Percentiles rank a stretch among this genome's conserved stretches.
These are phyloP conservation scores for Scenedesmus sp. DNA, from an alignment of 163 green algal species.

Conservation along the genomic window DNA sequence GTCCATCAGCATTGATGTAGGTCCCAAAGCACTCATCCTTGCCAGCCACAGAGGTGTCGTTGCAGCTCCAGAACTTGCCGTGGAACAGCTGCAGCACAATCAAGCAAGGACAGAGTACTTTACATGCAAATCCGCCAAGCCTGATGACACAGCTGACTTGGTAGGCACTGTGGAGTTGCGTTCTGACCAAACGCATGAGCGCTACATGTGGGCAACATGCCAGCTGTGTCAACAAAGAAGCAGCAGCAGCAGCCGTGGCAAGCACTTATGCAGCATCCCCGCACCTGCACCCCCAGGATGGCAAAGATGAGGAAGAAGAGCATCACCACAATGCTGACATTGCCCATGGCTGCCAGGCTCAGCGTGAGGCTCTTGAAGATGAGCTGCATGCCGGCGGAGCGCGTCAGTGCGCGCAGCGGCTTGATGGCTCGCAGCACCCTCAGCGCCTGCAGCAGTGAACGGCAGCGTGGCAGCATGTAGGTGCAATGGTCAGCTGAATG, in stretches of 20 bases:
- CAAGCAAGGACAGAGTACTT: slow-evolving; percentile 69
- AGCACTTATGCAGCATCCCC: background rate
- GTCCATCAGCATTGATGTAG: slow-evolving; percentile 53
- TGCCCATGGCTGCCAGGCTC: slow-evolving; percentile 82
- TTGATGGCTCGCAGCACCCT: slow-evolving; percentile 82
- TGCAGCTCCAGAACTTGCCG: slow-evolving; percentile 75
- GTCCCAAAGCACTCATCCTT: slow-evolving; percentile 66
- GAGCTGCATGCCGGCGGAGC: slow-evolving; percentile 79
- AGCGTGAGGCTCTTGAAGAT: slow-evolving; percentile 82
- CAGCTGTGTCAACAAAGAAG: background rate
- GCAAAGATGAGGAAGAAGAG: slow-evolving; percentile 89
- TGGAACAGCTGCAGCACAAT: slow-evolving; percentile 72
- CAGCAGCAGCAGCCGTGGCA: background rate
- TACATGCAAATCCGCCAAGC: background rate
- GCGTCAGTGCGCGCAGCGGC: slow-evolving; percentile 80
- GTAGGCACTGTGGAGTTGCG: background rate
- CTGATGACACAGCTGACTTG: no score
- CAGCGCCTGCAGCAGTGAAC: slow-evolving; percentile 57
- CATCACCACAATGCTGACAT: slow-evolving; percentile 82
- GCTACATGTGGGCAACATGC: background rate
- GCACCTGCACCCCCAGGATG: slow-evolving; percentile 80
- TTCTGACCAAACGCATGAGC: no score
- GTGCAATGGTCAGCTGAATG: background rate
- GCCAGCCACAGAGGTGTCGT: slow-evolving; percentile 64
- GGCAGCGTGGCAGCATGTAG: background rate